These are phyloP conservation scores for Suillus decipiens DNA, from an alignment of 768 basidiomycete species.

Conservation along the genomic window DNA sequence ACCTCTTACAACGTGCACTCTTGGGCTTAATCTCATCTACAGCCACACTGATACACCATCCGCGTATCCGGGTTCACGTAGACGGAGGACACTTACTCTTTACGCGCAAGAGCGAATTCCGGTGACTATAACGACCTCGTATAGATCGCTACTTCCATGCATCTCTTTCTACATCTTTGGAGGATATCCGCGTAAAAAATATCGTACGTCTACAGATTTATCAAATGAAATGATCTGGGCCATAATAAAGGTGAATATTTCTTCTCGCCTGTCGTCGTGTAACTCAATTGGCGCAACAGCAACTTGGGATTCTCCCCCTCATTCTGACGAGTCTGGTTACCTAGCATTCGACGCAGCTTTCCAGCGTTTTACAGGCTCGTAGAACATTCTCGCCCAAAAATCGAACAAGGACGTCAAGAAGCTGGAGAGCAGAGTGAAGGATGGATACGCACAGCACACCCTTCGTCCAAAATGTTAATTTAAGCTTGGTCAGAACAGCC, in stretches of 20 bases:
- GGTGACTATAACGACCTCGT: too few species aligned
- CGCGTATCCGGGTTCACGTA: conserved; percentile 51
- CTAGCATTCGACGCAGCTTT: conserved; percentile 70
- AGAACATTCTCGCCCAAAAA: conserved; percentile 57
- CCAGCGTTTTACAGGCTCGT: conserved; percentile 60
- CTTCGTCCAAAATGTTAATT: conserved; percentile 50
- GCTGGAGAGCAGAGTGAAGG: conserved; percentile 56
- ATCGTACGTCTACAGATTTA: conserved; percentile 37
- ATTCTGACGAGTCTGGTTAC: conserved; percentile 54
- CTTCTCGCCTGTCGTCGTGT: conserved; percentile 8
- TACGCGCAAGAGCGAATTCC: too few species aligned
- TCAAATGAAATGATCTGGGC: conserved; percentile 86
- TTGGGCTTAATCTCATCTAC: conserved; percentile 43
- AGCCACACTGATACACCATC: conserved; percentile 38
- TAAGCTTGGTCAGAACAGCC: conserved; percentile 62
- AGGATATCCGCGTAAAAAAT: conserved; percentile 52
- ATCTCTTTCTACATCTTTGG: conserved; percentile 48
- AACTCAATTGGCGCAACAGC: conserved; percentile 44
- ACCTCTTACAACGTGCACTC: conserved; percentile 53
- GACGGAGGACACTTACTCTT: conserved; percentile 39
- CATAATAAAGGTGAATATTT: conserved; percentile 76
- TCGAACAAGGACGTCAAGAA: conserved; percentile 39
- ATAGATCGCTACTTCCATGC: too few species aligned
- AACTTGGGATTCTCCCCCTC: conserved; percentile 92
- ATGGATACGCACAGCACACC: conserved; percentile 54